Base-by-base conservation (phyloP, 73 alveolate genomes). In the Tetrahymena thermophila region DNA sequence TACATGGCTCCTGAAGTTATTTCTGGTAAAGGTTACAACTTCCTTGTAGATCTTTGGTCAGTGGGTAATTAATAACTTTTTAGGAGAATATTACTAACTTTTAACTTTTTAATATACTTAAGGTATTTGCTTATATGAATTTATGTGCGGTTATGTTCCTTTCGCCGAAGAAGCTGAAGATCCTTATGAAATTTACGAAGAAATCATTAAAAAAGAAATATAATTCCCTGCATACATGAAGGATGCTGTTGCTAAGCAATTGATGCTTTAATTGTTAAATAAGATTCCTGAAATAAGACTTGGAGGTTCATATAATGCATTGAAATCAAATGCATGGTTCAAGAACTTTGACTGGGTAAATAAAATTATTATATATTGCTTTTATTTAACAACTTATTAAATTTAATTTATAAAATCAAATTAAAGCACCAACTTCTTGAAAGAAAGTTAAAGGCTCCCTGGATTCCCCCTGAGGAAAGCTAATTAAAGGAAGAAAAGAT, bases 141-240 rank as follows among this genome's bases (percentile, higher is more conserved):
- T 96, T 44, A 56, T 97, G 56, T 97, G 98, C 85, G 98, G 98
- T 1, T 97, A 98, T 17, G 95, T 97, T 37, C 98, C 98, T 9
- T 97, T 97, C 95, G 98, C 98, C 34, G 97, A 97, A 42, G 97
- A 96, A 85, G 98, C 97, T 93, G 98, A 96, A 85, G 98, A 97
- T 97, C 98, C 98, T 35, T 96, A 93, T 93, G 97, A 85, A 40
- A 94, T 97, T 71, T 97, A 97, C 94, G 96, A 96, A 85, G 95
- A 95, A 94, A 95, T 96, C 2, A 42, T 96, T 1, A 94, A 96
- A 34, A 93, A 95, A 38, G 40, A 43, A 35, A 35, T 95, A 17
- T 40, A 89, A 34, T 96, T 71, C 85, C 98, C 98, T 35, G 55
- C 94, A 31, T 96, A 93, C 94, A 96, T 96, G 97, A 43, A 94